These are phyloP conservation scores for Cavenderia fasciculata DNA, from an alignment of 78 protist genomes.

Conservation along the genomic window DNA sequence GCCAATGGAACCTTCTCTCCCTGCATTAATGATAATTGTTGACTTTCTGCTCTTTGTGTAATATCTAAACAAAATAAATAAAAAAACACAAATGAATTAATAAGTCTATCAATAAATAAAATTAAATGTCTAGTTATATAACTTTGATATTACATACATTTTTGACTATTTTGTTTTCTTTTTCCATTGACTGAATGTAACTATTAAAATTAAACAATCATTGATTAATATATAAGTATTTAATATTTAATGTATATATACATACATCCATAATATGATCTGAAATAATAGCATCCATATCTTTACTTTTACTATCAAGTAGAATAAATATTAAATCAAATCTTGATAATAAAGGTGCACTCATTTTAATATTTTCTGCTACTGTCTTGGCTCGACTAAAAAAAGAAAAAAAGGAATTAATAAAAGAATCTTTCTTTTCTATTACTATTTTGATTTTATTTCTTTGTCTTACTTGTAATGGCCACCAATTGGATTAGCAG, in stretches of 20 bases:
- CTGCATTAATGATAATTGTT: no score
- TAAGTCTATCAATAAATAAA: no score
- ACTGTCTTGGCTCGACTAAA: conserved; percentile 90
- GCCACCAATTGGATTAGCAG: conserved; percentile 99
- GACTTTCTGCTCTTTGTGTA: no score
- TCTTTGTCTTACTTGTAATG: conserved; percentile 83
- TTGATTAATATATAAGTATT: no score
- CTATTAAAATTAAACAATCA: no score
- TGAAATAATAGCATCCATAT: conserved; percentile 91
- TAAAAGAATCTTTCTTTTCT: neutral
- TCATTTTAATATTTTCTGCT: conserved; percentile 93
- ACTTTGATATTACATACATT: no score
- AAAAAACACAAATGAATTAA: no score
- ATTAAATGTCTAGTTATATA: no score
- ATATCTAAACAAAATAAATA: no score
- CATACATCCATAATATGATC: conserved; percentile 92
- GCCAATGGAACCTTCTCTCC: no score
- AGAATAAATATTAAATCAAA: conserved; percentile 98
- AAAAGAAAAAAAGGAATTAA: neutral
- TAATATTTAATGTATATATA: no score
- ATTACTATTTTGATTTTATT: neutral
- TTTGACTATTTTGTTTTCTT: conserved; percentile 8
- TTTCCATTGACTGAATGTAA: neutral
- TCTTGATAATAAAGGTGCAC: conserved; percentile 94
- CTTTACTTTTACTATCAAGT: conserved; percentile 91